These are phyloP conservation scores for Fusarium sp. DNA, from an alignment of 2,329 filamentous ascomycete species.

Conservation along the genomic window DNA sequence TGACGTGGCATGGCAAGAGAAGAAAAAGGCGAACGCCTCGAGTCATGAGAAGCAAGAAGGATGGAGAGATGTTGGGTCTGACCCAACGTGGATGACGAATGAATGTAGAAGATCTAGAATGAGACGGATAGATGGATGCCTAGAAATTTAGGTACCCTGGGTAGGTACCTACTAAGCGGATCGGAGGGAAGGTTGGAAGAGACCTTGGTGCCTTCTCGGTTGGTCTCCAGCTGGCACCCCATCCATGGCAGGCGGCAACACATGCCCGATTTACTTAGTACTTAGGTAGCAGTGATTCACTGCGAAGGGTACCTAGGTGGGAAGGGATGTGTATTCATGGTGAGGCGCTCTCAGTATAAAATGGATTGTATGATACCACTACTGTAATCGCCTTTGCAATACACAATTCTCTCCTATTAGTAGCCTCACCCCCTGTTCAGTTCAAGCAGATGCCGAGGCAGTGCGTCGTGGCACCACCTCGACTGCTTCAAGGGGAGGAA, in stretches of 20 bases:
- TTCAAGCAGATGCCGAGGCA: neutral
- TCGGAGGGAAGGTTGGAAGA: neutral
- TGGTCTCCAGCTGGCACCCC: neutral
- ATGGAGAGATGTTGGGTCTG: neutral
- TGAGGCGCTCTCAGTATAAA: neutral
- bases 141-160: neutral
- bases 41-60: neutral
- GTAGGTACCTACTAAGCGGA: too few species aligned
- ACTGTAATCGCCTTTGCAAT: neutral
- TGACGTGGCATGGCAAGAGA: neutral
- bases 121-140: neutral
- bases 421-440: neutral
- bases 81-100: neutral
- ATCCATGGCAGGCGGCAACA: neutral
- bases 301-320: too few species aligned
- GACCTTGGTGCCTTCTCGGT: neutral
- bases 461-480: neutral
- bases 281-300: too few species aligned
- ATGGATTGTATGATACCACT: neutral
- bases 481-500: neutral
- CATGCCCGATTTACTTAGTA: too few species aligned
- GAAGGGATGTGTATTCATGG: neutral
- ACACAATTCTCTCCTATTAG: neutral
- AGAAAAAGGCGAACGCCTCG: neutral
- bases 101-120: neutral